Percentiles rank a stretch among this genome's conserved stretches.
phyloP scores from a whole-genome alignment of 768 basidiomycete species.

The Rubroboletus satanas region DNA sequence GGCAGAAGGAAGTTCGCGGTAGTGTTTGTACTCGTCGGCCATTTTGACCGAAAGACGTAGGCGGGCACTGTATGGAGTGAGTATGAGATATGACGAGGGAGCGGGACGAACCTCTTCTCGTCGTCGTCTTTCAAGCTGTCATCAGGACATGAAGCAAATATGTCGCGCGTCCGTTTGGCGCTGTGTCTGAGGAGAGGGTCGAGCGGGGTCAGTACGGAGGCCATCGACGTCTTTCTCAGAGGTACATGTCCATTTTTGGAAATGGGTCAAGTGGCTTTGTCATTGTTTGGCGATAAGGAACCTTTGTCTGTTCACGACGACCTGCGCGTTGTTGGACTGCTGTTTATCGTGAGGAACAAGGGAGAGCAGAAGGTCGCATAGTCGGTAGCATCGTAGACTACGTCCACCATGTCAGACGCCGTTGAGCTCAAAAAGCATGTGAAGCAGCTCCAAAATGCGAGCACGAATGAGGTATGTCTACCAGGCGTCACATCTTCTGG shows the following conservation, averaged over 20 bases:
- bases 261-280: constrained; percentile 5
- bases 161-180: constrained; percentile 67
- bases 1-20: constrained; percentile 77
- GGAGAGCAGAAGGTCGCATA: neutral
- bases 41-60: constrained; percentile 81
- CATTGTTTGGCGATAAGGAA: constrained; percentile 15
- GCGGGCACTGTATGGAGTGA: constrained; percentile 41
- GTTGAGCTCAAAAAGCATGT: constrained; percentile 76
- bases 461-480: constrained; percentile 51
- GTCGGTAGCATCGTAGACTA: constrained; percentile 23
- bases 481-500: neutral
- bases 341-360: neutral
- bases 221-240: neutral
- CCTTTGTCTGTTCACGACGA: neutral
- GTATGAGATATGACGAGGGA: neutral
- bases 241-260: constrained; percentile 5
- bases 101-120: constrained; percentile 59
- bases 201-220: constrained; percentile 53
- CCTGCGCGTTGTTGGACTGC: neutral
- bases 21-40: constrained; percentile 84
- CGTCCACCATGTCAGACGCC: constrained; percentile 31
- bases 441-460: constrained; percentile 68
- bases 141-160: constrained; percentile 65
- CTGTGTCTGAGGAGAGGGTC: constrained; percentile 59
- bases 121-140: constrained; percentile 50